Evolutionary conservation across 2,329 filamentous ascomycete genomes (phyloP), one percentile per base, ranked within the genome.

Genomic region (Ilyonectria sp.): DNA sequence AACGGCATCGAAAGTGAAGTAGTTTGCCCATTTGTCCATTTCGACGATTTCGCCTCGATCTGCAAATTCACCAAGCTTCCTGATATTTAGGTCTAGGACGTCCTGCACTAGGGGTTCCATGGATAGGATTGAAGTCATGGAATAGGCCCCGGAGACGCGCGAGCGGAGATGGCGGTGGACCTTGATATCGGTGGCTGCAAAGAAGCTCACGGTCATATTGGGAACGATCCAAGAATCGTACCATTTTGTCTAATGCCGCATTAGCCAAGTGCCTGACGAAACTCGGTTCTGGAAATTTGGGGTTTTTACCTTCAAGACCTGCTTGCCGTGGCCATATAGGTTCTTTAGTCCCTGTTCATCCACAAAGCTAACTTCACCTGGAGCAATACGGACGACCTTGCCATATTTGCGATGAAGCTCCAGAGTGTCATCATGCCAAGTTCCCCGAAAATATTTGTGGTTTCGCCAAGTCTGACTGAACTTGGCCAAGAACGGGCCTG

Each of bases 151-250:
- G 4, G 68, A 65, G 2, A 69, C 65, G 0, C 68, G 61, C 0
- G 68, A 69, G 1, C 65, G 46, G 2, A 69, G 66, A 7, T 60
- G 54, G 17, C 68, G 61, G 47, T 69, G 68, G 4, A 58, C 50
- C 9, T 57, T 63, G 2, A 59, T 50, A 2, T 69, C 61, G 3
- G 56, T 68, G 0, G 68, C 54, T 0, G 65, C 59, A 19, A 69
- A 69, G 15, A 69, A 66, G 21, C 68, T 69, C 23, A 68, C 29
- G 0, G 61, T 69, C 65, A 68, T 69, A 8, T 69, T 62, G 0
- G 61, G 66, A 4, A 68, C 50, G 10, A 68, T 65, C 23, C 63
- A 69, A 2, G 58, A 31, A 46, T 69, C 46, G 4, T 69, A 69
- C 33, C 59, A 69, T 3, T 49, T 53, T 2, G 61, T 26, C 68